Conservation (phyloP, 352 stramenopile genomes). For the Pythium folliculosum region DNA sequence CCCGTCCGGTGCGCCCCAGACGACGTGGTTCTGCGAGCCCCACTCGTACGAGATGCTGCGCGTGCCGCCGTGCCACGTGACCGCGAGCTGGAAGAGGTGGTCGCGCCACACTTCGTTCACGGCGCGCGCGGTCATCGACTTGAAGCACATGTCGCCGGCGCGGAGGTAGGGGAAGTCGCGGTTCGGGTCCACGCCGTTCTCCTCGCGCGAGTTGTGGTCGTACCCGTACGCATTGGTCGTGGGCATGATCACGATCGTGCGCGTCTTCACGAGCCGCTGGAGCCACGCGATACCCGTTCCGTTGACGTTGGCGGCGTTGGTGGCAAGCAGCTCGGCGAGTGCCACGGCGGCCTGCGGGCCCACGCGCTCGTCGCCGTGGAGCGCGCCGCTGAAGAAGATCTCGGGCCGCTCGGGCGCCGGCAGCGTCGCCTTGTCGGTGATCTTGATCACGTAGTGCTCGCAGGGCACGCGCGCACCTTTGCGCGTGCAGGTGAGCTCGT, state of each 20-base stretch:
- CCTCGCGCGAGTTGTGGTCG: constrained; percentile 67
- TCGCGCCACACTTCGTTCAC: constrained; percentile 96
- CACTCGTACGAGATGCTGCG: constrained; percentile 96
- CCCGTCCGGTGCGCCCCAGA: constrained; percentile 20
- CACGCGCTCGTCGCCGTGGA: constrained; percentile 95
- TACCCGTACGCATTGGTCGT: constrained; percentile 95
- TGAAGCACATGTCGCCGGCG: constrained; percentile 85
- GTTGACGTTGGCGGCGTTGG: constrained; percentile 46
- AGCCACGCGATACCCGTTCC: constrained; percentile 45
- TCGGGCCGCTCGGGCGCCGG: constrained; percentile 80
- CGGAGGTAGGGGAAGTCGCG: constrained; percentile 95
- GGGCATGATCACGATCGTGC: constrained; percentile 51
- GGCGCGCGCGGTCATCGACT: constrained; percentile 90
- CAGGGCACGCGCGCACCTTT: constrained; percentile 46
- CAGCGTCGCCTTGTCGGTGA: constrained; percentile 76
- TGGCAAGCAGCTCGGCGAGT: constrained; percentile 61
- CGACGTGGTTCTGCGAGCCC: constrained; percentile 88
- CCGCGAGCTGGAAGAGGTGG: constrained; percentile 94
- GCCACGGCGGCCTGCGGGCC: constrained; percentile 86
- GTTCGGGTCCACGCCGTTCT: constrained; percentile 93
- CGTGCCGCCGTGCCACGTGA: constrained; percentile 97
- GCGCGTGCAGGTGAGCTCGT: constrained; percentile 53
- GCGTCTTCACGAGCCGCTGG: constrained; percentile 66
- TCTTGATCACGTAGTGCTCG: constrained; percentile 81
- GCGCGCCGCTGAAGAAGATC: constrained; percentile 92